Evolutionary conservation across 768 basidiomycete species (phyloP), one percentile per base, ranked within the genome.

Genomic region (Leccinum disarticulatum): DNA sequence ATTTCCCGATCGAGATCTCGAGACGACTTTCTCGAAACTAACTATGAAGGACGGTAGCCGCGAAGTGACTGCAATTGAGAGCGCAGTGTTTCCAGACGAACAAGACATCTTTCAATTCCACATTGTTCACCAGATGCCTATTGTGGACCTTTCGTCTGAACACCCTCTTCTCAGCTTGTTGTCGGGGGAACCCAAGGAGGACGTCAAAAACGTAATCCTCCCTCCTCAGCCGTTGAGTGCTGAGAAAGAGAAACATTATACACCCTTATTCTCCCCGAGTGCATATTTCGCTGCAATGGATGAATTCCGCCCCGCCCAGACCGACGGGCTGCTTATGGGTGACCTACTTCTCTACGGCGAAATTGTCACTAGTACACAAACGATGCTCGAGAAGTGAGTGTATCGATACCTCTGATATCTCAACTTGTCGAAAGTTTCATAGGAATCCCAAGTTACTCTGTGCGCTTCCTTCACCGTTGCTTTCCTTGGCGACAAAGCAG

Each of bases 291-390:
- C 71, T 1, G 77, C 80, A 17, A 74, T 95, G 3, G 68, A 68
- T 1, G 65, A 65, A 11, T 67, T 76, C 15, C 64, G 71, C 35
- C 25, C 58, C 10, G 6, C 25, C 74, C 64, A 67, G 13, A 36
- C 58, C 1, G 64, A 67, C 10, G 61, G 61, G 6, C 85, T 85
- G 81, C 81, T 83, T 3, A 71, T 90, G 4, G 95, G 95, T 0
- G 93, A 95, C 60, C 81, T 84, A 38, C 69, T 98, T 30, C 64
- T 95, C 9, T 98, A 98, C 63, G 88, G 90, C 33, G 93, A 97
- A 72, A 86, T 86, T 0, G 90, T 99, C 11, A 93, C 93, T 2
- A 95, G 92, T 64, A 98, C 96, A 0, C 97, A 98, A 71, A 95
- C 93, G 2, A 85, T 98, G 83, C 79, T 98, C 5, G 93, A 97